Conservation (phyloP, 2,329 filamentous ascomycete genomes). For the Calonectria fujianensis region DNA sequence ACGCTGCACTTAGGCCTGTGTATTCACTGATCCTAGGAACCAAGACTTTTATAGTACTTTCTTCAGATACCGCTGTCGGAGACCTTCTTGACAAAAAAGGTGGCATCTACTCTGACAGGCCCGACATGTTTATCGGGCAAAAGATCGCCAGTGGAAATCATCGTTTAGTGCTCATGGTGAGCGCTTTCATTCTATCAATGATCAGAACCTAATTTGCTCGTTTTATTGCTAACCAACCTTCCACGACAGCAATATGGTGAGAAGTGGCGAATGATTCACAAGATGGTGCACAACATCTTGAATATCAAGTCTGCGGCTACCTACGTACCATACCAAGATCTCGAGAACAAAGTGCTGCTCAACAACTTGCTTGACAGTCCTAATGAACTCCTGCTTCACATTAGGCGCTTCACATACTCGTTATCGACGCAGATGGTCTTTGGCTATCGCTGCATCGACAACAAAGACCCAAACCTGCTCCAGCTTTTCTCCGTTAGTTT, state of each 20-base stretch:
- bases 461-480: slow-evolving; percentile 65
- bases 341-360: slow-evolving; percentile 70
- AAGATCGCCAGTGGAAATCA: slow-evolving; percentile 32
- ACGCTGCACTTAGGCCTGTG: neutral
- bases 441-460: slow-evolving; percentile 65
- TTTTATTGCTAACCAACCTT: too few species aligned
- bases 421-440: slow-evolving; percentile 71
- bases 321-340: slow-evolving; percentile 62
- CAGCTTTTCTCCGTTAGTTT: slow-evolving; percentile 60
- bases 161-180: slow-evolving; percentile 33
- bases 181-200: neutral
- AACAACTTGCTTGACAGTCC: slow-evolving; percentile 60
- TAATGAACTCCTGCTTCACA: slow-evolving; percentile 64
- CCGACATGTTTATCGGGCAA: slow-evolving; percentile 37
- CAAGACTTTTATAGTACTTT: slow-evolving; percentile 31
- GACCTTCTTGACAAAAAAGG: slow-evolving; percentile 32
- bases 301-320: slow-evolving; percentile 60
- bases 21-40: slow-evolving; percentile 38
- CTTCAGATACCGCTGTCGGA: slow-evolving; percentile 20
- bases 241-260: slow-evolving; percentile 29
- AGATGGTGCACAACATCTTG: slow-evolving; percentile 62
- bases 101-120: slow-evolving; percentile 28
- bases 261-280: slow-evolving; percentile 44
- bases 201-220: too few species aligned
- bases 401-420: slow-evolving; percentile 69